phyloP scores from a whole-genome alignment of 2,329 filamentous ascomycete species.

The Hypoxylon sp. region DNA sequence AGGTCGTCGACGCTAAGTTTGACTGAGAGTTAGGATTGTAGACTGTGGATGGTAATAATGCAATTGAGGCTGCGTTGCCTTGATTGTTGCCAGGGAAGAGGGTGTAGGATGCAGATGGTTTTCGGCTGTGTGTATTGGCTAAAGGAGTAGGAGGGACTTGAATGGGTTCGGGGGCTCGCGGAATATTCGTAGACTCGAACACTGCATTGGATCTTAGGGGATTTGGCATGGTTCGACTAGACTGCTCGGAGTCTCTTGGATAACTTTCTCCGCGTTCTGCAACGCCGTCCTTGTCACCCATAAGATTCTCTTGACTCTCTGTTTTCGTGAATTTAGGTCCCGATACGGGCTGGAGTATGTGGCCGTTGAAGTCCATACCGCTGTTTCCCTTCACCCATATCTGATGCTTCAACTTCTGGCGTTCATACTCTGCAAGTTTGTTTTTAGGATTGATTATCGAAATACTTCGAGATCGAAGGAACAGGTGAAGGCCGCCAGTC shows the following conservation, averaged over 20 bases:
- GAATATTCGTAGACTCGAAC: constrained; percentile 43
- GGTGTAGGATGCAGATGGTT: constrained; percentile 56
- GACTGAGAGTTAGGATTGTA: constrained; percentile 55
- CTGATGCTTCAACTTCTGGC: constrained; percentile 58
- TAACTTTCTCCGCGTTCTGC: constrained; percentile 49
- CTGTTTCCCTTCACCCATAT: constrained; percentile 40
- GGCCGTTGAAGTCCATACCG: constrained; percentile 51
- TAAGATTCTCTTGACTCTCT: constrained; percentile 55
- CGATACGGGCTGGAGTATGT: constrained; percentile 55
- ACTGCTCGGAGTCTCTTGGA: constrained; percentile 38
- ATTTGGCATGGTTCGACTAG: constrained; percentile 49
- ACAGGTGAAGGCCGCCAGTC: constrained; percentile 75
- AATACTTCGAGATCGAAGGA: constrained; percentile 73
- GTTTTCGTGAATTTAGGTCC: constrained; percentile 51
- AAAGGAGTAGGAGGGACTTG: constrained; percentile 47
- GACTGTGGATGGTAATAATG: constrained; percentile 63
- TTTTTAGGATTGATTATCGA: constrained; percentile 66
- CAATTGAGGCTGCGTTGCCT: constrained; percentile 52
- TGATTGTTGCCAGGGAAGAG: constrained; percentile 55
- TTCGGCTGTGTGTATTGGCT: constrained; percentile 51
- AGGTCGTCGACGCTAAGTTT: constrained; percentile 22
- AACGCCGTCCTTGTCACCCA: constrained; percentile 54
- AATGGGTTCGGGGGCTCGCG: constrained; percentile 51
- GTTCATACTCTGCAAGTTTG: constrained; percentile 62
- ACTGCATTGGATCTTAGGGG: constrained; percentile 55